A percentile compares a stretch with the other conserved stretches of the same genome.
Evolutionary conservation across 1,139 yeast genomes (phyloP).

Genomic region (Saccharomyces pastorianus): DNA sequence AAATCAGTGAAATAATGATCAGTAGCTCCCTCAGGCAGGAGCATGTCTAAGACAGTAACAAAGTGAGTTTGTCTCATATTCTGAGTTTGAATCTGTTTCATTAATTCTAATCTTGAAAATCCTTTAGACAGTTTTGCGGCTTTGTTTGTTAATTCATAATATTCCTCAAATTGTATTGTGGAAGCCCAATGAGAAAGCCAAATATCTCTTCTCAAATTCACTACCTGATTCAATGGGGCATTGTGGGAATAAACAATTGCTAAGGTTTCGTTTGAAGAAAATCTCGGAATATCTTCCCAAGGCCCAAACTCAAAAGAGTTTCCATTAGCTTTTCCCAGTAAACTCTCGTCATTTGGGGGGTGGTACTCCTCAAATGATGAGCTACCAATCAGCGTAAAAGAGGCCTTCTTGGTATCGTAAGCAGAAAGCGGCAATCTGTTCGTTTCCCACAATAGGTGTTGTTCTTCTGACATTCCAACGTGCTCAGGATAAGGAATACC

Average conservation of each 20-base stretch:
- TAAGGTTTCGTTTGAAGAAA: constrained; percentile 38
- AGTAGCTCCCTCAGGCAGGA: constrained; percentile 40
- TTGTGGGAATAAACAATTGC: constrained; percentile 59
- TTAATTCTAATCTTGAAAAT: constrained; percentile 72
- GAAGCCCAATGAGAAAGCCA: constrained; percentile 80
- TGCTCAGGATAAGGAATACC: constrained; percentile 57
- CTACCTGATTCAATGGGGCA: constrained; percentile 55
- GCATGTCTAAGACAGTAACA: constrained; percentile 36
- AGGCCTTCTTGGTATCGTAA: constrained; percentile 50
- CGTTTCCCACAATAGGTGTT: constrained; percentile 49
- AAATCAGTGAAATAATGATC: constrained; percentile 77
- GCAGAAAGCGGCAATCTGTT: constrained; percentile 54
- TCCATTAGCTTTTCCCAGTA: constrained; percentile 14
- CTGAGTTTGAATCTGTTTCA: constrained; percentile 28
- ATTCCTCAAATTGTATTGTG: constrained; percentile 65
- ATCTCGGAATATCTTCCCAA: constrained; percentile 39
- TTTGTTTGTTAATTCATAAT: constrained; percentile 67
- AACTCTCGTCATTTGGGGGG: constrained; percentile 35
- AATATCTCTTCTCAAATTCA: constrained; percentile 58
- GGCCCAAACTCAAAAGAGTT: constrained; percentile 51
- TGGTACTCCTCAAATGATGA: constrained; percentile 14
- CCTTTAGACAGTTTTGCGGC: constrained; percentile 66
- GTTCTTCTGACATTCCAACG: constrained; percentile 54
- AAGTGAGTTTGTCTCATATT: constrained; percentile 2
- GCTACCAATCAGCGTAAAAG: constrained; percentile 43